Evolutionary conservation across 2,329 filamentous ascomycete species (phyloP).

Genomic region (Calonectria pteridis): DNA sequence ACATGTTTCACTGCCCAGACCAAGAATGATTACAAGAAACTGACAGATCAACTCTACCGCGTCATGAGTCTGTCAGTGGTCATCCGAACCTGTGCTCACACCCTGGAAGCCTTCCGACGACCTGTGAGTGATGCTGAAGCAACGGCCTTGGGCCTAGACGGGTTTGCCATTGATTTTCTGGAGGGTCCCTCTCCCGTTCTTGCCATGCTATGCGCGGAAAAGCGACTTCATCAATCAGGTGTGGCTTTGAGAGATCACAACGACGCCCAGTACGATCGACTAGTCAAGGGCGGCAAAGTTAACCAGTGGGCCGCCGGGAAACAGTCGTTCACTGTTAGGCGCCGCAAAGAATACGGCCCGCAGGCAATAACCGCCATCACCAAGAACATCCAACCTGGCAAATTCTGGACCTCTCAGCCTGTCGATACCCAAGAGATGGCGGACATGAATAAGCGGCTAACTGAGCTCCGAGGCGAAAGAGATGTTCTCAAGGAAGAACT

Average conservation of each 20-base stretch:
- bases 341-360: conserved; percentile 85
- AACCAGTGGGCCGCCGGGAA: conserved; percentile 77
- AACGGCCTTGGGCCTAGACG: conserved; percentile 75
- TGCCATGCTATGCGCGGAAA: conserved; percentile 86
- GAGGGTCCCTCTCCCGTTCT: conserved; percentile 86
- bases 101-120: conserved; percentile 66
- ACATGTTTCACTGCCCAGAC: conserved; percentile 83
- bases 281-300: conserved; percentile 71
- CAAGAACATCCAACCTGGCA: conserved; percentile 70
- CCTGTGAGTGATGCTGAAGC: conserved; percentile 70
- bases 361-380: conserved; percentile 78
- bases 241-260: conserved; percentile 73
- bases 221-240: conserved; percentile 75
- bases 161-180: conserved; percentile 83
- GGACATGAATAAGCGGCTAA: conserved; percentile 68
- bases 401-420: conserved; percentile 82
- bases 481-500: conserved; percentile 50
- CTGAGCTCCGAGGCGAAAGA: conserved; percentile 55
- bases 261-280: conserved; percentile 75
- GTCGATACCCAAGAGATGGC: conserved; percentile 76
- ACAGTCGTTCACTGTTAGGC: conserved; percentile 73
- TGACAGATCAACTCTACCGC: conserved; percentile 75
- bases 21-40: conserved; percentile 77
- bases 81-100: conserved; percentile 72
- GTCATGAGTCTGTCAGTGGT: conserved; percentile 77